Evolutionary conservation across 345 rosid genomes (phyloP).

Genomic region (Ceriops tagal): DNA sequence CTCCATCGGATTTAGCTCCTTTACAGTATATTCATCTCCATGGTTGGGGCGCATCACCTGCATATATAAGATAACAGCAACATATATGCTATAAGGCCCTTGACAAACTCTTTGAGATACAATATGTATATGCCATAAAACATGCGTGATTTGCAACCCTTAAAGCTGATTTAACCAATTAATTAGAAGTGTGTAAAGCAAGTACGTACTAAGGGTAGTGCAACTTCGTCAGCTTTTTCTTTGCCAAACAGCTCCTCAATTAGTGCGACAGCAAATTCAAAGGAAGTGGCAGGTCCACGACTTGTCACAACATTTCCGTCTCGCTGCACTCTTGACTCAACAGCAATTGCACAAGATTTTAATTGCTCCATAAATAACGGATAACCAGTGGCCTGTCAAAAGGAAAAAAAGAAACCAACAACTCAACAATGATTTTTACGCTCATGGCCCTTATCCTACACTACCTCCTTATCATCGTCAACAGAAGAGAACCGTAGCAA

Average conservation of each 20-base stretch:
- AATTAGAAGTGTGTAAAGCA: neutral
- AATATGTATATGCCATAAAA: neutral
- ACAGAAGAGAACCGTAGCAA: neutral
- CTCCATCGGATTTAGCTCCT: constrained; percentile 62
- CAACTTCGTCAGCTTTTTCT: constrained; percentile 68
- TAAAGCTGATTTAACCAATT: neutral
- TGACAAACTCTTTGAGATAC: neutral
- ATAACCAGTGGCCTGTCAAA: constrained; percentile 74
- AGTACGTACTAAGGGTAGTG: constrained; percentile 60
- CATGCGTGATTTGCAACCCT: neutral
- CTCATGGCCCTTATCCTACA: neutral
- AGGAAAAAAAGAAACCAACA: neutral
- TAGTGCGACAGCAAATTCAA: constrained; percentile 74
- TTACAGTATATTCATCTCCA: constrained; percentile 63
- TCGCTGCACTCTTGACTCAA: constrained; percentile 77
- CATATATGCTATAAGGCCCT: neutral
- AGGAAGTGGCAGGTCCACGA: constrained; percentile 85
- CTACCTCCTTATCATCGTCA: neutral
- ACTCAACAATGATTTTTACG: neutral
- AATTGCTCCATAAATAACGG: constrained; percentile 83
- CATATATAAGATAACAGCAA: constrained; percentile 12
- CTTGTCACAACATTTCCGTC: constrained; percentile 79
- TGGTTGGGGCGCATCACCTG: constrained; percentile 78
- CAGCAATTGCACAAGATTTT: constrained; percentile 54
- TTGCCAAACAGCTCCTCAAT: constrained; percentile 73